phyloP scores from a whole-genome alignment of 805 yeast species.

The Candida maesae region DNA sequence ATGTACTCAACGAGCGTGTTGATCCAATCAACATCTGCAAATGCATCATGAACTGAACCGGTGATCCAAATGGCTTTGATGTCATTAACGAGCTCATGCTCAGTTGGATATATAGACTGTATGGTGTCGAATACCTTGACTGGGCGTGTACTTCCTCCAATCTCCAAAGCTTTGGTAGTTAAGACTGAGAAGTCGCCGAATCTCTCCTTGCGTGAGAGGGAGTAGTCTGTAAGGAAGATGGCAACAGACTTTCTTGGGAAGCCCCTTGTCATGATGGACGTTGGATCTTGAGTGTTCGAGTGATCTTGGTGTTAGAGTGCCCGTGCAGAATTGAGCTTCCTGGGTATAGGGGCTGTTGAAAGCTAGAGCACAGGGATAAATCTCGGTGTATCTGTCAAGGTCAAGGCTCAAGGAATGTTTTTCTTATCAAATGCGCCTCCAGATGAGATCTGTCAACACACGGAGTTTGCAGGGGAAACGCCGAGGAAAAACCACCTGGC shows the following conservation, averaged over 20 bases:
- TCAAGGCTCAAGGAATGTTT: not conserved
- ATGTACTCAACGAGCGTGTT: constrained; percentile 33
- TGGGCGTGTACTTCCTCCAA: constrained; percentile 19
- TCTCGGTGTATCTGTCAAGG: too few species aligned
- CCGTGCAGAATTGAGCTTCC: too few species aligned
- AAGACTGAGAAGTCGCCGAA: constrained; percentile 55
- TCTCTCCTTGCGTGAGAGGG: constrained; percentile 6
- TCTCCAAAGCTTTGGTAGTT: constrained; percentile 32
- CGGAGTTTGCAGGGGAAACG: too few species aligned
- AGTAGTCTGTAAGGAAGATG: constrained; percentile 22
- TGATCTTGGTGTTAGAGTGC: too few species aligned
- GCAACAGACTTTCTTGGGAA: constrained; percentile 15
- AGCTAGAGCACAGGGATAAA: too few species aligned
- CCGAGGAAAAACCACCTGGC: too few species aligned
- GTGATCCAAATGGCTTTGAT: constrained; percentile 46
- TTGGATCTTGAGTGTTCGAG: too few species aligned
- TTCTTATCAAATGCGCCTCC: not conserved
- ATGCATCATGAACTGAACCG: constrained; percentile 50
- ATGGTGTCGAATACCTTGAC: constrained; percentile 38
- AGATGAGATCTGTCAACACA: too few species aligned
- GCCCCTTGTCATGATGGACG: constrained; percentile 16
- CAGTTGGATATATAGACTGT: constrained; percentile 21
- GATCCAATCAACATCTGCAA: constrained; percentile 41
- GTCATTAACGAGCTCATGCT: constrained; percentile 24
- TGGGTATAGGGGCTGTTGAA: too few species aligned